Conservation (phyloP, 1,284 basidiomycete species). For the Ganoderma boninense region DNA sequence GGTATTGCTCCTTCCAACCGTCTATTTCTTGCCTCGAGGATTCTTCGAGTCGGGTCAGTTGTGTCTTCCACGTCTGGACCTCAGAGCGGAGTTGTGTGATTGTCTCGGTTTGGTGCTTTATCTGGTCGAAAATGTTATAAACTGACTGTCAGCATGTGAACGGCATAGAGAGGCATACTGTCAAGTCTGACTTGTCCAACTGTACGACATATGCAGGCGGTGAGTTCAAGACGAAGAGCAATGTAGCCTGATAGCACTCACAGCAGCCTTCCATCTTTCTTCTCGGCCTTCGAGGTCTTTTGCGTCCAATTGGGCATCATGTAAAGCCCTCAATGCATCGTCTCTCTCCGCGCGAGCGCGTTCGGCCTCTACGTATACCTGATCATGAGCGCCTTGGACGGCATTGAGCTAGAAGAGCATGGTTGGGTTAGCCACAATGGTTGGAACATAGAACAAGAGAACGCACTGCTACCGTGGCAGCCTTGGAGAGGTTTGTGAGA, state of each 20-base stretch:
- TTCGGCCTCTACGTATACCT: constrained; percentile 44
- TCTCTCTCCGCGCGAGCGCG: constrained; percentile 61
- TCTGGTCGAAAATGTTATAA: constrained; percentile 43
- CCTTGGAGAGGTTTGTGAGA: constrained; percentile 38
- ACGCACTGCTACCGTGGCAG: constrained; percentile 39
- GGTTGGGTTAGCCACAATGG: background rate
- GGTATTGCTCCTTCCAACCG: constrained; percentile 78
- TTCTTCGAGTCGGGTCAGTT: constrained; percentile 62
- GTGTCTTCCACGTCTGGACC: constrained; percentile 72
- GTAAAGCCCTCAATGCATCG: constrained; percentile 56
- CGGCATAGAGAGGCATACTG: constrained; percentile 47
- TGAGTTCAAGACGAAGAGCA: constrained; percentile 1
- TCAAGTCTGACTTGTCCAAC: constrained; percentile 65
- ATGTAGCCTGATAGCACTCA: constrained; percentile 45
- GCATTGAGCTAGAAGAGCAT: constrained; percentile 33
- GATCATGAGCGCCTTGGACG: constrained; percentile 41
- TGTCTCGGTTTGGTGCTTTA: constrained; percentile 65
- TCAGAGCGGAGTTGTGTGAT: constrained; percentile 69
- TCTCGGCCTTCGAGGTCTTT: constrained; percentile 60
- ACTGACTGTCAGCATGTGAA: constrained; percentile 1
- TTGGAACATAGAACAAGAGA: background rate
- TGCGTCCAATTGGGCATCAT: constrained; percentile 53
- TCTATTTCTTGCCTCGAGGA: constrained; percentile 53
- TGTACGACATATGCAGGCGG: constrained; percentile 36
- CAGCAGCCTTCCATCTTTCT: constrained; percentile 58